Evolutionary conservation across 352 stramenopile species (phyloP).

Genomic region (Phytophthora brassicae): DNA sequence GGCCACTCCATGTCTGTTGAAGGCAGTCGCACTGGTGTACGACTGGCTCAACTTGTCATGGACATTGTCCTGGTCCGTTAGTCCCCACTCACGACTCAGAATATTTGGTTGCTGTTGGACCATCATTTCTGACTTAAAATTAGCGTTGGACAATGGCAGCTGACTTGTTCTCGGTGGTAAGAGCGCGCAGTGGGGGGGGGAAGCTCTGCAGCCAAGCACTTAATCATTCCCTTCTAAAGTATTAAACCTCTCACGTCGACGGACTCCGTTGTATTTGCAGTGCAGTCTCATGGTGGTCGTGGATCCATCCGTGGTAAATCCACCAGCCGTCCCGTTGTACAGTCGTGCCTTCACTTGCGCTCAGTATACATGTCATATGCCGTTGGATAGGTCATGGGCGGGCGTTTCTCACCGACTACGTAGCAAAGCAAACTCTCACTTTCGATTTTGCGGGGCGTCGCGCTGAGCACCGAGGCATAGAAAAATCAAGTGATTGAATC

Average conservation of each 20-base stretch:
- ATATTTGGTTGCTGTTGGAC: not conserved
- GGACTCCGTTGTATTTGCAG: not conserved
- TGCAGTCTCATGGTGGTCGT: not conserved
- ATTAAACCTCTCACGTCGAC: conserved; percentile 1
- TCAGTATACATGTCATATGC: conserved; percentile 21
- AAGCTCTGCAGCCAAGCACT: no score
- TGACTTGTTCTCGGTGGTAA: conserved; percentile 26
- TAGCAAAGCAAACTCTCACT: conserved; percentile 16
- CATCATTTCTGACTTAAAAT: not conserved
- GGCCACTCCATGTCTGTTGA: no score
- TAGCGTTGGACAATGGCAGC: conserved; percentile 10
- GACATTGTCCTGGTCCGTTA: conserved; percentile 9
- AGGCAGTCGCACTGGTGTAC: no score
- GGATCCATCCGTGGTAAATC: conserved; percentile 1
- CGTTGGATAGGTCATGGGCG: not conserved
- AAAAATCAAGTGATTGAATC: conserved; percentile 13
- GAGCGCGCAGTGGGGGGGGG: conserved; percentile 18
- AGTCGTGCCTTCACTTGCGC: conserved; percentile 12
- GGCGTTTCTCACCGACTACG: conserved; percentile 21
- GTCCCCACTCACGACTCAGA: not conserved
- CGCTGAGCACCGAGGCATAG: no score
- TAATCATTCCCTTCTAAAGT: no score
- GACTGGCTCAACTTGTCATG: conserved; percentile 21
- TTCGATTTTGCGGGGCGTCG: conserved; percentile 35
- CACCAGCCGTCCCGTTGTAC: conserved; percentile 21